Percentiles rank a stretch among this genome's conserved stretches.
These are phyloP conservation scores for Trypanosoma congolense DNA, from an alignment of 208 protist genomes.

Conservation along the genomic window DNA sequence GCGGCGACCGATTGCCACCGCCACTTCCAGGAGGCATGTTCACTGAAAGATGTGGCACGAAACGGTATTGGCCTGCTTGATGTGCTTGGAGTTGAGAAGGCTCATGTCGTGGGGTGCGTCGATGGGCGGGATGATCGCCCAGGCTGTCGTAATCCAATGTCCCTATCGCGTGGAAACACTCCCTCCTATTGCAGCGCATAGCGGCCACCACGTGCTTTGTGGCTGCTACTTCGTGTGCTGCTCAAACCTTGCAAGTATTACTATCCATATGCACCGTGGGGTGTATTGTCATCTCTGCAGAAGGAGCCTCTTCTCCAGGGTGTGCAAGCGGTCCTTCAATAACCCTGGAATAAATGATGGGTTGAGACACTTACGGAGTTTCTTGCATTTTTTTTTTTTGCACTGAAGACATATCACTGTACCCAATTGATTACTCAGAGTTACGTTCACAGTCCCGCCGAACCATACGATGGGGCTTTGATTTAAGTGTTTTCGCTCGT, in stretches of 20 bases:
- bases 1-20: conserved; percentile 1
- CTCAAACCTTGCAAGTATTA: too few relatives aligned
- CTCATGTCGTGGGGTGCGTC: conserved; percentile 70
- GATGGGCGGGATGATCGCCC: conserved; percentile 68
- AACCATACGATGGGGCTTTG: conserved; percentile 39
- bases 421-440: conserved; percentile 32
- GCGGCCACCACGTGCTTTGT: conserved; percentile 22
- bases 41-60: conserved; percentile 40
- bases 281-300: too few relatives aligned
- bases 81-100: conserved; percentile 27
- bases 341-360: conserved; percentile 26
- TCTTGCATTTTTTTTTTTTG: conserved; percentile 31
- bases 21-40: conserved; percentile 15
- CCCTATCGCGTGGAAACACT: conserved; percentile 46
- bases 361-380: conserved; percentile 30
- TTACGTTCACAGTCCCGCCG: conserved; percentile 29
- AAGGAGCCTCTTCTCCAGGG: too few relatives aligned
- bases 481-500: conserved; percentile 36
- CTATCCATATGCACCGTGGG: too few relatives aligned
- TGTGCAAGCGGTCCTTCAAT: too few relatives aligned
- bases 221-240: conserved; percentile 41
- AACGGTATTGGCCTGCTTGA: conserved; percentile 60
- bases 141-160: conserved; percentile 48
- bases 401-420: conserved; percentile 21
- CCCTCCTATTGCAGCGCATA: conserved; percentile 43